A percentile compares a stretch with the other conserved stretches of the same genome.
Evolutionary conservation across 2,329 filamentous ascomycete species (phyloP).

Genomic region (Ustulina deusta): DNA sequence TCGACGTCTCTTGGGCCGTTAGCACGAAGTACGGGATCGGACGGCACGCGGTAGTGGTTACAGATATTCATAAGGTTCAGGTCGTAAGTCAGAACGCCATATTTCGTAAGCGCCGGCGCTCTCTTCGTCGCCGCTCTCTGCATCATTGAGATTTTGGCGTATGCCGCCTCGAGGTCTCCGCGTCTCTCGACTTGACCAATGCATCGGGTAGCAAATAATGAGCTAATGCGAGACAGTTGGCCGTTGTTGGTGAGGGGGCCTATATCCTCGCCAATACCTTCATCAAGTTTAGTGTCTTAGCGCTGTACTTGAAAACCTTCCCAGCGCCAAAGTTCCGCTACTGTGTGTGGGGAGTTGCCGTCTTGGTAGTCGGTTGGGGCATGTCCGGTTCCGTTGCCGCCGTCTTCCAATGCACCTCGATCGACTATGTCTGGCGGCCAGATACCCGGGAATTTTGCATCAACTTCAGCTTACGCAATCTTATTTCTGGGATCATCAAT

Average conservation of each 20-base stretch:
- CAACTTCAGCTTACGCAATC: slow-evolving; percentile 23
- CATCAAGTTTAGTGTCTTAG: slow-evolving; percentile 32
- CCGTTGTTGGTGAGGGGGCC: slow-evolving; percentile 28
- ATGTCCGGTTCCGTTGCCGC: slow-evolving; percentile 32
- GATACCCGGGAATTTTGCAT: slow-evolving; percentile 22
- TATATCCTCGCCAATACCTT: slow-evolving; percentile 31
- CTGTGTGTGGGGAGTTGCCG: slow-evolving; percentile 23
- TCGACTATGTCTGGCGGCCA: slow-evolving; percentile 30
- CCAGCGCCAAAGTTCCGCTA: slow-evolving; percentile 30
- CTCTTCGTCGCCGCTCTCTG: background rate
- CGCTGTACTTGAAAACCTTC: slow-evolving; percentile 25
- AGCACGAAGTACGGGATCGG: slow-evolving; percentile 31
- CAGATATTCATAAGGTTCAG: slow-evolving; percentile 28
- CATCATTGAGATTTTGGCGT: background rate
- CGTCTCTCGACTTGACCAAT: background rate
- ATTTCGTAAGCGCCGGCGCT: background rate
- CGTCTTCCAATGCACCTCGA: slow-evolving; percentile 34
- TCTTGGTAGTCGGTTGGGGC: slow-evolving; percentile 30
- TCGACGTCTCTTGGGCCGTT: slow-evolving; percentile 24
- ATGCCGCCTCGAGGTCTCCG: background rate
- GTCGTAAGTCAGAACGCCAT: slow-evolving; percentile 26
- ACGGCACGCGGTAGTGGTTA: slow-evolving; percentile 25
- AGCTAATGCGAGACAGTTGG: slow-evolving; percentile 27
- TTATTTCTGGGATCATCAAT: slow-evolving; percentile 29
- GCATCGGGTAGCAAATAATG: background rate